phyloP scores from a whole-genome alignment of 345 rosid species.

The Salix udensis region DNA sequence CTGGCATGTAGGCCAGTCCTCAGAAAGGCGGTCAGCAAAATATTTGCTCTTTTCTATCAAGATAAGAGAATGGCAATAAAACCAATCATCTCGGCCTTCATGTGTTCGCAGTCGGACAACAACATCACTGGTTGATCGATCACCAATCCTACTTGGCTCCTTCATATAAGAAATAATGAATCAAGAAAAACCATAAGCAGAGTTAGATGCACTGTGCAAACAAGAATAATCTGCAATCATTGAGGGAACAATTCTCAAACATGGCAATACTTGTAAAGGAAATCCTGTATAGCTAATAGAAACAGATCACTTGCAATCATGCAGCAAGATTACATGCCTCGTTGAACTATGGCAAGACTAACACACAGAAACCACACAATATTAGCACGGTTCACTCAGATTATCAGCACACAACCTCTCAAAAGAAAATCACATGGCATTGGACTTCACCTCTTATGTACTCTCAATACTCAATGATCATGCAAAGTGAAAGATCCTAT shows the following conservation, averaged over 20 bases:
- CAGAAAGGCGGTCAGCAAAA: constrained; percentile 83
- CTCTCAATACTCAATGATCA: background rate
- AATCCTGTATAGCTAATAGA: background rate
- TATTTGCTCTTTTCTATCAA: constrained; percentile 68
- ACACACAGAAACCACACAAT: too few species aligned
- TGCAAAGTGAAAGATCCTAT: too few species aligned
- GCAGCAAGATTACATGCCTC: background rate
- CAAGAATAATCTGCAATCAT: background rate
- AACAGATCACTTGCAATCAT: background rate
- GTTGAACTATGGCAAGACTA: background rate
- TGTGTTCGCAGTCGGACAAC: constrained; percentile 78
- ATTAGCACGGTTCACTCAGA: too few species aligned
- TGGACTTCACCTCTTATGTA: background rate
- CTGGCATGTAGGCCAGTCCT: constrained; percentile 91
- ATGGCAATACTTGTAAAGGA: background rate
- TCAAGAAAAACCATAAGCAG: constrained; percentile 4
- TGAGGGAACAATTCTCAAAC: background rate
- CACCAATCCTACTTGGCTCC: constrained; percentile 53
- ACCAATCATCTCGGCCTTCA: constrained; percentile 80
- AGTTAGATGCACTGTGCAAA: background rate
- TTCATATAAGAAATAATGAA: constrained; percentile 36
- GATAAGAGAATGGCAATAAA: constrained; percentile 74
- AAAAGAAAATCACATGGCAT: background rate
- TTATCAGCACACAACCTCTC: too few species aligned
- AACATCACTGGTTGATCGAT: constrained; percentile 77